Evolutionary conservation across 176 grass and related monocot species (phyloP), one percentile per base, ranked within the genome.

Genomic region (Hordeum vulgare): DNA sequence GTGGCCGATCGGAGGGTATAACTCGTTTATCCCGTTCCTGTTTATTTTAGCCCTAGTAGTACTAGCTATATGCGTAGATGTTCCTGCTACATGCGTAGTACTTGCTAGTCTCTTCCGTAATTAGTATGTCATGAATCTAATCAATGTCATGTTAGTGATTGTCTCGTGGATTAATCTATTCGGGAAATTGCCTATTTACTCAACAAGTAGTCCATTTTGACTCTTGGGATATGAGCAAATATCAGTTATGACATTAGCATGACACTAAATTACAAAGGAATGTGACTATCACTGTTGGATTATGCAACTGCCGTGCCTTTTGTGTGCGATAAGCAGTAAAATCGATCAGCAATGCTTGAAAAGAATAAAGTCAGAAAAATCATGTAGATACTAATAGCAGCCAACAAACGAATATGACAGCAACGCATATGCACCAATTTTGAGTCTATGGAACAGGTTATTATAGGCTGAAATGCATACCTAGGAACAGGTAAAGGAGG

Each of bases 401-500:
- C 34, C 11, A 47, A 35, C 34, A 66, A 15, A 71, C 7, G 11
- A 26, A 54, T 7, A 54, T 68, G 23, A 24, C 20, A 78, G 21
- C 10, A 83, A 61, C 23, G 20, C 23, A 58, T 57, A 84, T 45
- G 64, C 41, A 73, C 44, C 37, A 35, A n/a, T 56, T 60, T 13
- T 66, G 31, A 54, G n/a, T n/a, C 33, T 40, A 11, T 34, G 1
- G 17, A 63, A 74, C 45, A 21, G 9, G 31, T 54, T 17, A 28
- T 64, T 36, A 51, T 42, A 57, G 51, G 24, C 70, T 75, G 70
- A 37, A 58, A 39, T 56, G 81, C 60, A 81, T 78, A 93, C 95
- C 95, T 91, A 66, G 92, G 92, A 61, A 87, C 37, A 81, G 95
- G 88, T 62, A 97, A 85, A n/a, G 88, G 84, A 27, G 90, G 95